Percentiles rank a stretch among this genome's conserved stretches.
Conservation (phyloP, 306 rosid genomes). For the Astragalus glycyphyllos region DNA sequence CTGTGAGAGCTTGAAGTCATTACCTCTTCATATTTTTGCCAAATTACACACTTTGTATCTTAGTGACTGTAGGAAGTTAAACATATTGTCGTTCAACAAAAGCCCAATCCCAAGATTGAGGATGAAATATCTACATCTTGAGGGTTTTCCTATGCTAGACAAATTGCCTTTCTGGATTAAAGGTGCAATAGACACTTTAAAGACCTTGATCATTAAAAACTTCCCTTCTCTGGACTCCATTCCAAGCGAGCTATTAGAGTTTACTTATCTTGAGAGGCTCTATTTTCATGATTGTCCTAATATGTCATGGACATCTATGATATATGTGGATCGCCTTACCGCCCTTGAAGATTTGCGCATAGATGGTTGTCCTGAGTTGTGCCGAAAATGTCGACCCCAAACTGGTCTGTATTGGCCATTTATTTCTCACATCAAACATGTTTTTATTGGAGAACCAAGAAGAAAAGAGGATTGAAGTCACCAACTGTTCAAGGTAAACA, state of each 20-base stretch:
- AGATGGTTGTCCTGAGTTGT: background rate
- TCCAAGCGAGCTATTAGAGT: background rate
- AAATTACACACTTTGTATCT: background rate
- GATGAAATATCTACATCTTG: background rate
- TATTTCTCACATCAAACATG: slow-evolving; percentile 6
- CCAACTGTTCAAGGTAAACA: background rate
- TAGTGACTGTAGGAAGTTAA: background rate
- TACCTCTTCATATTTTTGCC: background rate
- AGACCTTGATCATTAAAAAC: background rate
- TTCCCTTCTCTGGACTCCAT: background rate
- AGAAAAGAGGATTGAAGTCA: background rate
- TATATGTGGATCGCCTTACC: background rate
- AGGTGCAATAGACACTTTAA: background rate
- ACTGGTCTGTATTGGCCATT: background rate
- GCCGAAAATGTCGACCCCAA: background rate
- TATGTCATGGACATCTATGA: background rate
- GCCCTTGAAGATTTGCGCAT: background rate
- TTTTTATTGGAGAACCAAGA: slow-evolving; percentile 21
- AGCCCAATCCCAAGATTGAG: too few relatives aligned
- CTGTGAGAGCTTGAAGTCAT: background rate
- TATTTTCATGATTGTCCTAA: background rate
- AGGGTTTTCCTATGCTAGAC: background rate
- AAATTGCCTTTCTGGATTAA: background rate
- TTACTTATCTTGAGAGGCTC: background rate
- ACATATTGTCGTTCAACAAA: background rate